Conservation (phyloP, 129 eudicot species). For the Sambucus nigra region DNA sequence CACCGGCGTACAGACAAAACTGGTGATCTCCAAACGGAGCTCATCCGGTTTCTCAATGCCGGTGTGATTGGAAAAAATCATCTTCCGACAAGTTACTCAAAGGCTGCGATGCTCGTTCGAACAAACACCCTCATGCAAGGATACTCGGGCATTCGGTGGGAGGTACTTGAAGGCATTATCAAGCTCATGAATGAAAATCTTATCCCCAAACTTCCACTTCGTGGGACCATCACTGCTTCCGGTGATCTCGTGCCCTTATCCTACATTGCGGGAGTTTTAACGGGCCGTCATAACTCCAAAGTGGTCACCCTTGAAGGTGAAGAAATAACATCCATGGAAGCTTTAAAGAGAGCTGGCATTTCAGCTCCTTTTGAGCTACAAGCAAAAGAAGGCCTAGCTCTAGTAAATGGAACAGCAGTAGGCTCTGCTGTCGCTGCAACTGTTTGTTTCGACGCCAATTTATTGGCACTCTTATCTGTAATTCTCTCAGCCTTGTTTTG, state of each 20-base stretch:
- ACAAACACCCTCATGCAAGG: constrained; percentile 60
- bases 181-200: constrained; percentile 37
- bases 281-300: constrained; percentile 46
- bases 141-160: constrained; percentile 53
- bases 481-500: constrained; percentile 42
- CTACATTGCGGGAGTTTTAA: constrained; percentile 53
- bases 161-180: constrained; percentile 40
- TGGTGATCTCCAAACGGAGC: constrained; percentile 51
- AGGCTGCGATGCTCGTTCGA: constrained; percentile 52
- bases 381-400: constrained; percentile 63
- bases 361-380: constrained; percentile 43
- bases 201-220: constrained; percentile 46
- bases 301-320: constrained; percentile 33
- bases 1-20: constrained; percentile 46
- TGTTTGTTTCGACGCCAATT: constrained; percentile 46
- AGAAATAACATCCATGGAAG: constrained; percentile 22
- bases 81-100: constrained; percentile 41
- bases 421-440: constrained; percentile 56
- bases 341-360: constrained; percentile 33
- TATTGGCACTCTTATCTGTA: constrained; percentile 30
- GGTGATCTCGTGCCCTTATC: constrained; percentile 54
- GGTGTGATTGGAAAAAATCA: constrained; percentile 46
- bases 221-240: constrained; percentile 52
- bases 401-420: constrained; percentile 57
- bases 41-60: constrained; percentile 46